A percentile compares a stretch with the other conserved stretches of the same genome.
Conservation (phyloP, 176 grass and related monocot genomes). For the Oryza rufipogon region DNA sequence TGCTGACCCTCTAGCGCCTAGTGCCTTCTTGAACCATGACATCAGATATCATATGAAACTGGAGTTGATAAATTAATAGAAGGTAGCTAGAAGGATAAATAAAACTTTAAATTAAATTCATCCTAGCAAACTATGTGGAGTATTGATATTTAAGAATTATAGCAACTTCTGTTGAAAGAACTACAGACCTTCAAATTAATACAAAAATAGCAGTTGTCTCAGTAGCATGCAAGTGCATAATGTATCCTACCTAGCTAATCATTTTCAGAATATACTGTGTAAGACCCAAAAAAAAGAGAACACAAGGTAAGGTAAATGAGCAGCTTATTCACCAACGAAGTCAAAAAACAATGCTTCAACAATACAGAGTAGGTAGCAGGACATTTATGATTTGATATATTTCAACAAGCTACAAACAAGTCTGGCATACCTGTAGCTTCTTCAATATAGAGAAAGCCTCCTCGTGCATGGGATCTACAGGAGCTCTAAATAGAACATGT, state of each 20-base stretch:
- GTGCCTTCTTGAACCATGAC: too few species aligned
- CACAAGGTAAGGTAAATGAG: background rate
- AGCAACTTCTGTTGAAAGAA: background rate
- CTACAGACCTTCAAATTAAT: background rate
- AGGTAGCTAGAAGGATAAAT: background rate
- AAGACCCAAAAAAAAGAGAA: background rate
- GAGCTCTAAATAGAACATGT: slow-evolving; percentile 49
- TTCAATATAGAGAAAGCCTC: slow-evolving; percentile 86
- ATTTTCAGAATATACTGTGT: background rate
- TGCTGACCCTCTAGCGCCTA: too few species aligned
- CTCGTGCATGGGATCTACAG: slow-evolving; percentile 69
- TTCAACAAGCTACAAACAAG: background rate
- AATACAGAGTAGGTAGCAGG: background rate
- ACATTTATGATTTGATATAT: background rate
- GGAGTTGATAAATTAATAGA: background rate
- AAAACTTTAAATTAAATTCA: slow-evolving; percentile 11
- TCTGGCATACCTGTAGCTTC: slow-evolving; percentile 69
- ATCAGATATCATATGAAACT: background rate
- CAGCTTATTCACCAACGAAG: background rate
- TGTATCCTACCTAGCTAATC: background rate
- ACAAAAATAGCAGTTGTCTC: slow-evolving; percentile 1
- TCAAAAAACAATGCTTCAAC: background rate
- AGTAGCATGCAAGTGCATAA: background rate
- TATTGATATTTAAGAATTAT: background rate
- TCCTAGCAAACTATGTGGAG: background rate